Base-by-base conservation (phyloP, 257 asterid species). In the Jacaranda copaia region DNA sequence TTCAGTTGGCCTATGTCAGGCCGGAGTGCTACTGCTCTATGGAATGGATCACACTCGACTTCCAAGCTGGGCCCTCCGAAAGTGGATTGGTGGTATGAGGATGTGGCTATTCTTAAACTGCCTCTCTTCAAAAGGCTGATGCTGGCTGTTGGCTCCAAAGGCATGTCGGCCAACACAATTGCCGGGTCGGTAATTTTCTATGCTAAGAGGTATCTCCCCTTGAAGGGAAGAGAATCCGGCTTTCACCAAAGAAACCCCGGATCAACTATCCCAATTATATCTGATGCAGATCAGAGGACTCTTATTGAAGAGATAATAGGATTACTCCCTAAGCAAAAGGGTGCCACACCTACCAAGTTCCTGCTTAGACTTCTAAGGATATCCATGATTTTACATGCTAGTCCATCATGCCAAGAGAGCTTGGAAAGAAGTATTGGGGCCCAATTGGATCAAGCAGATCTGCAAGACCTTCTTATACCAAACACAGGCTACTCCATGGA, bases 391-490 rank as follows among this genome's bases (percentile, higher is more conserved):
- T 68, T 88, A 52, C 78, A 72, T 12, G 86, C 88, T 12, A 74
- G 85, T 15, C 11, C 77, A 1, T 59, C 85, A 1, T 73, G 85
- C 68, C 76, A 82, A 42, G 89, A 88, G 75, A 73, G 52, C 32
- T 45, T 88, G 78, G 92, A 88, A 68, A 74, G 84, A 71, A 81
- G 85, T 70, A 72, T 84, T 1, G 92, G 90, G 48, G 76, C 78
- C 14, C 86, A 86, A 49, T 18, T 88, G 53, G 90, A 86, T 60
- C 77, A 80, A 57, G 92, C 87, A 1, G 42, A 19, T 16, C 4
- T 86, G 73, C 83, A 84, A 18, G 92, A 86, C 75, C 81, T 88
- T 52, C 83, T 88, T 9, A 83, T 88, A 65, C 90, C 89, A 1
- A 88, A 84, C 46, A 81, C 81, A 53, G 83, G 87, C 2, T 77